A percentile compares a stretch with the other conserved stretches of the same genome.
Conservation (phyloP, 2,329 filamentous ascomycete genomes). For the Didymella segeticola region DNA sequence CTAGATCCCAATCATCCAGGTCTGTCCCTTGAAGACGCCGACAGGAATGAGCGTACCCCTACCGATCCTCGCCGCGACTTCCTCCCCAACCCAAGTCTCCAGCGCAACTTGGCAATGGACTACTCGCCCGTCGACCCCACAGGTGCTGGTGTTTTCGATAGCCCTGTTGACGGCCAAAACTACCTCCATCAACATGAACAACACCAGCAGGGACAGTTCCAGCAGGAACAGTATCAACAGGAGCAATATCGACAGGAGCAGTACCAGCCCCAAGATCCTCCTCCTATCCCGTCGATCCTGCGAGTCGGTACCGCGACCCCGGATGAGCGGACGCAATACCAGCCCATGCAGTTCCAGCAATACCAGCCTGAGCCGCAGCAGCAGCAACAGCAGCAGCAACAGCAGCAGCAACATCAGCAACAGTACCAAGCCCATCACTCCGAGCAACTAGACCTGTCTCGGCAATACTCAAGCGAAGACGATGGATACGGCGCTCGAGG, state of each 20-base stretch:
- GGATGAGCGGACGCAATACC: slow-evolving; percentile 8
- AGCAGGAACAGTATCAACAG: slow-evolving; percentile 3
- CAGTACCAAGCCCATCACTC: slow-evolving; percentile 9
- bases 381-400: slow-evolving; percentile 9
- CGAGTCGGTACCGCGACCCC: slow-evolving; percentile 19
- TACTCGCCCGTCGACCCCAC: slow-evolving; percentile 50
- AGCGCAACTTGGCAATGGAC: slow-evolving; percentile 25
- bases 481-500: slow-evolving; percentile 15
- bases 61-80: slow-evolving; percentile 48
- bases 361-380: slow-evolving; percentile 5
- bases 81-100: slow-evolving; percentile 20
- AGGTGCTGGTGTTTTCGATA: slow-evolving; percentile 20
- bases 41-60: slow-evolving; percentile 49
- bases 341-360: slow-evolving; percentile 10
- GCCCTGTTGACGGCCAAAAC: slow-evolving; percentile 13
- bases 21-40: slow-evolving; percentile 28
- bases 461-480: slow-evolving; percentile 12
- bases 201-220: slow-evolving; percentile 15
- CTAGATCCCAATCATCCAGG: slow-evolving; percentile 11
- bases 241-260: slow-evolving; percentile 18
- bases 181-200: not conserved
- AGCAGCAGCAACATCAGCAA: slow-evolving; percentile 8
- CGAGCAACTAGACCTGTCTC: slow-evolving; percentile 3
- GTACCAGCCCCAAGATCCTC: slow-evolving; percentile 11
- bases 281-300: slow-evolving; percentile 20